Percentiles rank a stretch among this genome's conserved stretches.
Conservation (phyloP, 257 asterid genomes). For the Capsicum chinense region DNA sequence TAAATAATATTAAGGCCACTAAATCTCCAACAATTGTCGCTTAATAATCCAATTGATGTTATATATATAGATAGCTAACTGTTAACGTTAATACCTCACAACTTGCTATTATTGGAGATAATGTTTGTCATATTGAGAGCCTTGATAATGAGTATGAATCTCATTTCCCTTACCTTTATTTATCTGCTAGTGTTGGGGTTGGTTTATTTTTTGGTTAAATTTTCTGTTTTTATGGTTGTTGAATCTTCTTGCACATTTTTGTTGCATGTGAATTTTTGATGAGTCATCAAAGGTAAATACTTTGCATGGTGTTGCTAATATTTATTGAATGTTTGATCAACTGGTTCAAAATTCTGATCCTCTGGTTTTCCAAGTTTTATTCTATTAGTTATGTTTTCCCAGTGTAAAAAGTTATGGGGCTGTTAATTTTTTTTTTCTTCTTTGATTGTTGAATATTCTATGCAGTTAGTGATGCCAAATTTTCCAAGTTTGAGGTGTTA, state of each 20-base stretch:
- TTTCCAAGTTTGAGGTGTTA: too few species aligned
- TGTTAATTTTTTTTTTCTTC: too few species aligned
- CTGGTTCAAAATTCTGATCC: not conserved
- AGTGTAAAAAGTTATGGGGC: too few species aligned
- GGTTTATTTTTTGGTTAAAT: not conserved
- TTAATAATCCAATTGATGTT: not conserved
- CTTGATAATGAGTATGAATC: conserved; percentile 79
- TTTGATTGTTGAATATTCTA: too few species aligned
- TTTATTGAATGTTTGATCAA: not conserved
- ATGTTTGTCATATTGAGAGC: conserved; percentile 77
- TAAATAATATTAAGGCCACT: not conserved
- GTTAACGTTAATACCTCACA: conserved; percentile 67
- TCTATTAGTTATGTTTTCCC: too few species aligned
- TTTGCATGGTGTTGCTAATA: not conserved
- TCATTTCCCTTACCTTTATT: not conserved
- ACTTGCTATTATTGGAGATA: conserved; percentile 79
- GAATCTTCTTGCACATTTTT: not conserved
- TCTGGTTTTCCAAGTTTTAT: not conserved
- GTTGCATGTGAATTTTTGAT: not conserved
- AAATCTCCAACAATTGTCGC: not conserved
- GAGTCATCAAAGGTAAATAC: not conserved
- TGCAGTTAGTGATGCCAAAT: too few species aligned
- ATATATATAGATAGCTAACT: not conserved
- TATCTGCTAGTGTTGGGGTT: not conserved
- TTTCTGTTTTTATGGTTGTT: not conserved